phyloP scores from a whole-genome alignment of 495 filamentous ascomycete species.

The Aspergillus sclerotiicarbonarius region DNA sequence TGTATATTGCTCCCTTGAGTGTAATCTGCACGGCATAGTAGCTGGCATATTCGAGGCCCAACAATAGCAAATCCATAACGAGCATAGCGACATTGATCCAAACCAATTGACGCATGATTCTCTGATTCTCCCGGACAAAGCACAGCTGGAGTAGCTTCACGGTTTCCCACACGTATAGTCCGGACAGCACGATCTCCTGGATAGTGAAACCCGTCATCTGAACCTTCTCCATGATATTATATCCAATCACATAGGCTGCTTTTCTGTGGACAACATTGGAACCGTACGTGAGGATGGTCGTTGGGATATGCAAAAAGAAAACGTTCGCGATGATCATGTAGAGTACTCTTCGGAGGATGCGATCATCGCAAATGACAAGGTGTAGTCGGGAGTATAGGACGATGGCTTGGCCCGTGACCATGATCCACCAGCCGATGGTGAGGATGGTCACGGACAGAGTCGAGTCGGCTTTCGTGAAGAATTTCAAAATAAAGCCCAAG shows the following conservation, averaged over 20 bases:
- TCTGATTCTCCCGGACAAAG: constrained; percentile 39
- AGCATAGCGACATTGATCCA: constrained; percentile 55
- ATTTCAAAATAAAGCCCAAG: constrained; percentile 52
- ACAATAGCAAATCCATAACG: constrained; percentile 46
- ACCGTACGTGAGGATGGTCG: constrained; percentile 50
- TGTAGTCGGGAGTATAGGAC: constrained; percentile 53
- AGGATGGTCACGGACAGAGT: constrained; percentile 43
- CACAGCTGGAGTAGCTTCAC: constrained; percentile 48
- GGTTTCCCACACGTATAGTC: constrained; percentile 56
- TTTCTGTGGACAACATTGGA: constrained; percentile 35
- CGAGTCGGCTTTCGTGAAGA: constrained; percentile 38
- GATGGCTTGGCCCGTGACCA: constrained; percentile 53
- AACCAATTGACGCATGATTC: constrained; percentile 54
- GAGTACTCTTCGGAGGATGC: constrained; percentile 39
- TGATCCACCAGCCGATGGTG: constrained; percentile 52
- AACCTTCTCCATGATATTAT: constrained; percentile 55
- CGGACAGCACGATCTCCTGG: constrained; percentile 58
- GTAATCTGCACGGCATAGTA: constrained; percentile 55
- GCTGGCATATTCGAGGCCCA: constrained; percentile 50
- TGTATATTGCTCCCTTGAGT: constrained; percentile 58
- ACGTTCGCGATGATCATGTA: constrained; percentile 45
- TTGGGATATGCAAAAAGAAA: constrained; percentile 48
- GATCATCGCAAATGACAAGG: constrained; percentile 47
- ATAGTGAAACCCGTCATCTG: constrained; percentile 56
- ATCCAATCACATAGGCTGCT: constrained; percentile 38